Evolutionary conservation across 2,329 filamentous ascomycete species (phyloP), one percentile per base, ranked within the genome.

Genomic region (Fusarium metavorans): DNA sequence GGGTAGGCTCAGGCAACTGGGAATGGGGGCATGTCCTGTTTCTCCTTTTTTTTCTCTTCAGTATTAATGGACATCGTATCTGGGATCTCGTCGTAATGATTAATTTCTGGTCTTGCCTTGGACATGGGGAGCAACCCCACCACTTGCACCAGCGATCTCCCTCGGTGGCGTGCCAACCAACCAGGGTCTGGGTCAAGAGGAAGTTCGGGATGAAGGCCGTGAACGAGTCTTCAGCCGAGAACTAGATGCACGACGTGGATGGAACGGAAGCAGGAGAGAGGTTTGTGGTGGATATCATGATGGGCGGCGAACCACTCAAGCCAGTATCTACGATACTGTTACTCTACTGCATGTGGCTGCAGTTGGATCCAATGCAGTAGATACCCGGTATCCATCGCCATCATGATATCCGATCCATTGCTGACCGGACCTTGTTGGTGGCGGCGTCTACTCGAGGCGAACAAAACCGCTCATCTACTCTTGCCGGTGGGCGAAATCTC

Each of bases 141-240:
- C 66, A 65, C 64, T 56, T 50, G 54, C 57, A 71, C 61, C 64
- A 71, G 60, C 73, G 63, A 77, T 75, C 76, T 76, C 72, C 66
- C 59, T 64, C 71, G 34, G 76, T 72, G 74, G 76, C 75, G 75
- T 77, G 74, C 67, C 76, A 78, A 76, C 70, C 64, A 59, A 48
- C 74, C 56, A 77, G 76, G 76, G 30, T 32, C 30, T 32, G 30
- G 30, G 30, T 32, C 30, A 32, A 32, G 25, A 50, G 16, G 54
- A 27, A 39, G 16, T 58, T 58, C 54, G 54, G 54, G 54, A 37
- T 58, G 34, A 39, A 27, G 56, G 11, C 56, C 34, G 30, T 39
- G 32, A 58, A 27, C 4, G 56, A 58, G 35, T 34, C 20, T 57
- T 27, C 14, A 57, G n/a, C 20, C 50, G 27, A 39, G 14, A 34